Base-by-base conservation (phyloP, 2,329 filamentous ascomycete genomes). In the Fusarium dlaminii region DNA sequence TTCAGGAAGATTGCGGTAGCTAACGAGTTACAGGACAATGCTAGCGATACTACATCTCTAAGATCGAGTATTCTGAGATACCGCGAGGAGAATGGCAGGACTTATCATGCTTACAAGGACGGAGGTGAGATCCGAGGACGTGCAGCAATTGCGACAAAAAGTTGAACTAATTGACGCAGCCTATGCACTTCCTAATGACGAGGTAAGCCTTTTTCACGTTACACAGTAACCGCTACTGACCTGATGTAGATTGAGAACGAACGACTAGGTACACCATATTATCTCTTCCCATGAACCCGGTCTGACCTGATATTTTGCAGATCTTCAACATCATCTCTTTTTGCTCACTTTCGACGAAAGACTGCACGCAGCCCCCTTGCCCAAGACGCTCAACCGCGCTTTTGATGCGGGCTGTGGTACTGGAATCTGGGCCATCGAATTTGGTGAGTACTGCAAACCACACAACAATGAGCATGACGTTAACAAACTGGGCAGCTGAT, bases 381-480 rank as follows among this genome's bases (percentile, higher is more conserved):
- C 36, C 0, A 37, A 61, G 2, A 46, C 45, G 0, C 29, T 66
- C 0, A 42, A 18, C 3, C 70, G 71, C 0, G 70, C n/a, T 0
- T 56, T 72, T 15, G 70, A 72, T 42, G 67, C 68, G 4, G 69
- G 69, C 7, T 67, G 62, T 8, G 69, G 69, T 3, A 72, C 67
- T 5, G 70, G 70, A 20, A 71, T 72, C 30, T 72, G 67, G 71
- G 48, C 71, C 6, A 73, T 73, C 14, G 71, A 73, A 1, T 73
- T 73, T 27, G 71, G 71, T 73, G 39, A 10, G 70, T 63, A 20
- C 2, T 5, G 0, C 30, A 20, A 27, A 1, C 15, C 11, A 5
- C 5, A 18, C 1, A 5, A 22, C 1, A 2, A 14, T 8, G 5
- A 18, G 5, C 13, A 46, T 9, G 11, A 24, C 13, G 10, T 14